A percentile compares a stretch with the other conserved stretches of the same genome.
Evolutionary conservation across 192 early-diverging fungal genomes (phyloP).

Genomic region (Mortierella alpina): DNA sequence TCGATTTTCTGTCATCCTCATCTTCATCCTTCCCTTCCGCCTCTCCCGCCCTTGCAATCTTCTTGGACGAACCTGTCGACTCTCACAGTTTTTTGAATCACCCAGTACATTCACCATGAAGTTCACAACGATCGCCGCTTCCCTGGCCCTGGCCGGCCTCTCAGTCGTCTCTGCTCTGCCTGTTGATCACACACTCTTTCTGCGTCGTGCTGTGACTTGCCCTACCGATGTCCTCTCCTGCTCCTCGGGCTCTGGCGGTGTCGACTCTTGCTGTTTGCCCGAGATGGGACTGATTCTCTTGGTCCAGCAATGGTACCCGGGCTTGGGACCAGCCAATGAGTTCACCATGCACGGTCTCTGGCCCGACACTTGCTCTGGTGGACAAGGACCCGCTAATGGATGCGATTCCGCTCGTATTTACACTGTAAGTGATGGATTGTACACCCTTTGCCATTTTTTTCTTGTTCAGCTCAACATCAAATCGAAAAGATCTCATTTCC

Average conservation of each 20-base stretch:
- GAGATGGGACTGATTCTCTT: conserved; percentile 63
- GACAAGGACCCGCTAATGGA: conserved; percentile 55
- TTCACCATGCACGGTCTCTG: conserved; percentile 84
- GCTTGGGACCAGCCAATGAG: conserved; percentile 64
- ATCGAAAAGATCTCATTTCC: neutral
- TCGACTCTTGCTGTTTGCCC: conserved; percentile 65
- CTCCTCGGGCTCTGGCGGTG: conserved; percentile 23
- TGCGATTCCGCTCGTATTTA: conserved; percentile 73
- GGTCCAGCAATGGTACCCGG: conserved; percentile 69
- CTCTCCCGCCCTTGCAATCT: neutral
- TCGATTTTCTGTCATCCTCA: neutral
- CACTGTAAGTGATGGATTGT: conserved; percentile 33
- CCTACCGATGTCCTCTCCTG: conserved; percentile 49
- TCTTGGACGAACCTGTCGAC: neutral
- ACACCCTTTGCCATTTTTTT: neutral
- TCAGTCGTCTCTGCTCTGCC: conserved; percentile 26
- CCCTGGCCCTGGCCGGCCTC: conserved; percentile 21
- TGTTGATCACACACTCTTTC: conserved; percentile 1
- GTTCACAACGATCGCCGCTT: conserved; percentile 28
- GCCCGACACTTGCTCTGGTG: conserved; percentile 72
- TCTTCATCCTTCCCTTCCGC: neutral
- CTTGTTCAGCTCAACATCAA: neutral
- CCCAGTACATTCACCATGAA: conserved; percentile 12
- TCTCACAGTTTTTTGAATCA: neutral
- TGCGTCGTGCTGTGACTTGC: conserved; percentile 12